Base-by-base conservation (phyloP, 2,329 filamentous ascomycete species). In the Pochonia chlamydosporia region DNA sequence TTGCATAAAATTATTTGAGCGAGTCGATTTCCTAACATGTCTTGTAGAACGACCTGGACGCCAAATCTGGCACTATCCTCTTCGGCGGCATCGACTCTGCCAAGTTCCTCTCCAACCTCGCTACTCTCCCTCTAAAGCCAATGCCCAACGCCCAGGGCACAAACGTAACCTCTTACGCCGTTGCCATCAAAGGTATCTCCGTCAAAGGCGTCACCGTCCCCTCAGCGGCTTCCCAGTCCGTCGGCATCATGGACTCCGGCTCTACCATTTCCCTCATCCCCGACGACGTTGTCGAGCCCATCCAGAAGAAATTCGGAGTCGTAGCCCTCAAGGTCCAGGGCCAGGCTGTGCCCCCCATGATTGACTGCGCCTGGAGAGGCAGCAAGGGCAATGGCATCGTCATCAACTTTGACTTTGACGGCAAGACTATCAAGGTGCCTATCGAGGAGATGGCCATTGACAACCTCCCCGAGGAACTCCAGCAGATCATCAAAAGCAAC, bases 81-180 rank as follows among this genome's bases (percentile, higher is more conserved):
- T 93, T 93, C 55, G 88, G 88, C 39, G 88, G 85, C 42, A 81
- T 92, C 54, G 87, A 93, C 63, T 84, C 79, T 0, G 75, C 76
- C 51, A 91, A 90, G 63, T 92, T 82, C 67, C 61, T 71, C 3
- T 86, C 84, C 46, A 65, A 76, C 35, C 57, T 67, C 35, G 52
- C 54, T 13, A 60, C 56, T 35, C 51, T 73, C 20, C 58, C 64
- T 5, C 79, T 90, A 50, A 66, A 82, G 49, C 37, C 55, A 18
- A 53, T 56, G 8, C 61, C 69, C n/a, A 65, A 67, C 44, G 62
- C 74, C 44, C 58, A 63, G 51, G 74, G 70, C 61, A 52, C 56
- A 33, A 65, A 69, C 44, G 58, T 74, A 46, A 63, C 63, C 49
- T 56, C 63, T 40, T 63, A 78, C 56, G 63, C 64, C 7, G 55